These are phyloP conservation scores for Aquilaria yunnanensis DNA, from an alignment of 345 rosid genomes.

Conservation along the genomic window DNA sequence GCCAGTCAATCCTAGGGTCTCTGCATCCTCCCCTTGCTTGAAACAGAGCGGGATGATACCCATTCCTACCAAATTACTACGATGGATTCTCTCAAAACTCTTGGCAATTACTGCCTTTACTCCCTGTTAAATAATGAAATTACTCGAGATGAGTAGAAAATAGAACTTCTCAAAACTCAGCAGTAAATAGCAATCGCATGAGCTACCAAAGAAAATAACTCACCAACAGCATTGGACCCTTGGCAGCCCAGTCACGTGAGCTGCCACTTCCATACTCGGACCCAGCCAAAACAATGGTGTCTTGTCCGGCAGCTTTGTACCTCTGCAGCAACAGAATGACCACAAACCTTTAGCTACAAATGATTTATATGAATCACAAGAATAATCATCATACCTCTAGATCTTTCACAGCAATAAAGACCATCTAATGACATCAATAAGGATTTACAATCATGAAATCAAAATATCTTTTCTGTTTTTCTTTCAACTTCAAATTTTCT, in stretches of 20 bases:
- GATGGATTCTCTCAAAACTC: constrained; percentile 97
- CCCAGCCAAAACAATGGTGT: constrained; percentile 89
- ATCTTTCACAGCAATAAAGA: not conserved
- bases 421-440: too few species aligned
- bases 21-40: constrained; percentile 91
- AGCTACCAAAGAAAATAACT: constrained; percentile 8
- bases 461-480: too few species aligned
- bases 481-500: too few species aligned
- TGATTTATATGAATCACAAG: not conserved
- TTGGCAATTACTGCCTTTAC: constrained; percentile 96
- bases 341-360: not conserved
- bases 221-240: constrained; percentile 97
- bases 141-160: constrained; percentile 1
- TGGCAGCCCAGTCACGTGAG: constrained; percentile 99
- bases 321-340: constrained; percentile 40
- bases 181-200: too few species aligned
- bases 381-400: not conserved
- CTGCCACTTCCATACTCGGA: constrained; percentile 99
- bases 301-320: constrained; percentile 71
- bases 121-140: constrained; percentile 46
- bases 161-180: not conserved
- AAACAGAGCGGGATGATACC: constrained; percentile 94
- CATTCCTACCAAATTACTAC: constrained; percentile 99
- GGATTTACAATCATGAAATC: too few species aligned
- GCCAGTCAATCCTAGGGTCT: constrained; percentile 81